phyloP scores from a whole-genome alignment of 1,284 basidiomycete species.

The Ceratobasidium sp. region DNA sequence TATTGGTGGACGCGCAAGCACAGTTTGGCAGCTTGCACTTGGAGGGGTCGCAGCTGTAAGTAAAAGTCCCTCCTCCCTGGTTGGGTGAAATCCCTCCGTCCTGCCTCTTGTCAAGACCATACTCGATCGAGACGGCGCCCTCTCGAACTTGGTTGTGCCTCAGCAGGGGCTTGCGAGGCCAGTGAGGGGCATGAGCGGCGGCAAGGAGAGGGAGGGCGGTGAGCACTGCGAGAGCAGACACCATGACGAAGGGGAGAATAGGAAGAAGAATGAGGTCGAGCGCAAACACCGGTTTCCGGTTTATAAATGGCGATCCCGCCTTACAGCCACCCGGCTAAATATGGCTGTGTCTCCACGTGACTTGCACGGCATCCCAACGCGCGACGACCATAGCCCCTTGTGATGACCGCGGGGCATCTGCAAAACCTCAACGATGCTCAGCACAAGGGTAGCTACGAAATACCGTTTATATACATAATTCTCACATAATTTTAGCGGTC shows the following conservation, averaged over 20 bases:
- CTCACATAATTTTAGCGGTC: slow-evolving; percentile 61
- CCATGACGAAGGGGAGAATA: slow-evolving; percentile 13
- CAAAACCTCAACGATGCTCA: slow-evolving; percentile 47
- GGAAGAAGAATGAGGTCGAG: not conserved
- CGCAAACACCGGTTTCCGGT: not conserved
- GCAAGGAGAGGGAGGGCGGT: slow-evolving; percentile 39
- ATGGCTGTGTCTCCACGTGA: slow-evolving; percentile 1
- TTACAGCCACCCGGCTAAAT: slow-evolving; percentile 6
- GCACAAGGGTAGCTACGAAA: slow-evolving; percentile 44
- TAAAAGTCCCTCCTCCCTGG: slow-evolving; percentile 54
- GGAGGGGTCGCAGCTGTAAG: slow-evolving; percentile 71
- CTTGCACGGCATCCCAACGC: not conserved
- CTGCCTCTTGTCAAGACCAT: slow-evolving; percentile 30
- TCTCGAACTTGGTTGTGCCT: slow-evolving; percentile 61
- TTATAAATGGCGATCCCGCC: slow-evolving; percentile 18
- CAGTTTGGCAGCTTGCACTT: slow-evolving; percentile 73
- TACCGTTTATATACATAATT: not conserved
- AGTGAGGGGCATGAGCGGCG: slow-evolving; percentile 52
- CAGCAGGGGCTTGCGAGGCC: slow-evolving; percentile 50
- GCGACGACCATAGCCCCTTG: slow-evolving; percentile 32
- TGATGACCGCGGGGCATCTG: slow-evolving; percentile 42
- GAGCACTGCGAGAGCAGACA: slow-evolving; percentile 25
- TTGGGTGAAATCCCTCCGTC: slow-evolving; percentile 54
- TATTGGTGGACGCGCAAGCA: slow-evolving; percentile 72
- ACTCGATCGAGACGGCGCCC: slow-evolving; percentile 22